Evolutionary conservation across 2,329 filamentous ascomycete genomes (phyloP), one percentile per base, ranked within the genome.

Genomic region (Teratosphaeria zuluensis): DNA sequence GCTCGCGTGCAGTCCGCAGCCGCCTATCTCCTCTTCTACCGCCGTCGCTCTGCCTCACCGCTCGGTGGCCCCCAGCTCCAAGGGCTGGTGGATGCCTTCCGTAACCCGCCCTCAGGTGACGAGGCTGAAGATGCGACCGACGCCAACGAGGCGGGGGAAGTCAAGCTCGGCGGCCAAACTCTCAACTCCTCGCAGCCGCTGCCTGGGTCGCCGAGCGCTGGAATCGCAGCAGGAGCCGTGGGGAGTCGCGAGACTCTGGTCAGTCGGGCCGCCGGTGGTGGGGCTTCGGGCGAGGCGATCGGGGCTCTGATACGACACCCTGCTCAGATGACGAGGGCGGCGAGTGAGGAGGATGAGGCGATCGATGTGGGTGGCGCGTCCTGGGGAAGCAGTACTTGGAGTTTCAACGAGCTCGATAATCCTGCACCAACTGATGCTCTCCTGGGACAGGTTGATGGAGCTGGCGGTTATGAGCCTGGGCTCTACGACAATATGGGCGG

Each of bases 1-100:
- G 58, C 59, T 19, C 59, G 59, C 9, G 38, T 66, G 8, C 64
- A 66, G 4, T 88, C 89, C 4, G 76, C 83, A 16, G 86, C 88
- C 21, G 94, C 94, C 0, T 99, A 99, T 74, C 81, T 99, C 11
- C 80, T 99, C 35, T 99, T 99, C 79, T 99, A 99, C 76, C 89
- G 94, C 48, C 88, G 94, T 59, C 87, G 90, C 63, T 90, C 90
- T 4, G 80, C 82, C 7, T 75, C 75, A 62, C 88, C 90, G 62
- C 84, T 99, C 64, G 94, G 94, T 59, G 92, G 92, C 30, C 81
- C 86, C 52, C 82, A 82, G 56, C 86, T 96, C 61, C 82, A 86
- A 65, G 78, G 86, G 64, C 84, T 96, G 55, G 78, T 89, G 57
- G 81, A 85, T 56, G 78, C 81, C 58, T 88, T 82, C 68, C 79